Evolutionary conservation across 2,329 filamentous ascomycete species (phyloP).

Genomic region (Botrytis aclada): DNA sequence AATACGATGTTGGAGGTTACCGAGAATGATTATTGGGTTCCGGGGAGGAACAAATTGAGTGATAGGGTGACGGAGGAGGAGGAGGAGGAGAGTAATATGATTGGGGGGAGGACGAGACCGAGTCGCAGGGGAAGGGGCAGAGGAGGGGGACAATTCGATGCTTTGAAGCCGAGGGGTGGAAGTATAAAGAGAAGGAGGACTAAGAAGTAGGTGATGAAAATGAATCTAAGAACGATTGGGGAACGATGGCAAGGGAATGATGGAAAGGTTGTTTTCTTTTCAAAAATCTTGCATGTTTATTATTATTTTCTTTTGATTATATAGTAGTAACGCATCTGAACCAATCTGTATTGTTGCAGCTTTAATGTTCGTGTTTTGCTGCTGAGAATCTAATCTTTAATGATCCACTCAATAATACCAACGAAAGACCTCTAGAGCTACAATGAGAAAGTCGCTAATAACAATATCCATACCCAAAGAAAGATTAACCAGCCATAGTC

Average conservation of each 20-base stretch:
- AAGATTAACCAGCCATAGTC: too few species aligned
- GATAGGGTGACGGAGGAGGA: neutral
- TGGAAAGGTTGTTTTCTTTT: neutral
- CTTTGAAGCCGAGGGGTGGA: neutral
- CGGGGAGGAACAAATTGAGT: neutral
- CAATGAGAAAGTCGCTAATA: neutral
- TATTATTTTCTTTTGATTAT: neutral
- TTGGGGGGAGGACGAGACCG: neutral
- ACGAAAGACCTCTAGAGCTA: neutral
- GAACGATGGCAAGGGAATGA: too few species aligned
- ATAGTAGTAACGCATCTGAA: neutral
- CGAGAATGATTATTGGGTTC: slow-evolving; percentile 2
- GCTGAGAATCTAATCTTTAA: neutral
- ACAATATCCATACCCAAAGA: neutral
- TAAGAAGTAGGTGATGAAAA: neutral
- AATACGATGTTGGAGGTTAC: neutral
- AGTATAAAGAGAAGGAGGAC: neutral
- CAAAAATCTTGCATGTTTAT: neutral
- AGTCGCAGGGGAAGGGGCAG: neutral
- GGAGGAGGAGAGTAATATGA: fast-evolving
- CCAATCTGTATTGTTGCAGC: neutral
- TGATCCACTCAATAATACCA: neutral
- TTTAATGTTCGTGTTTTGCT: neutral
- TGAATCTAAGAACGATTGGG: neutral
- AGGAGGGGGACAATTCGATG: neutral